Conservation (phyloP, 495 filamentous ascomycete species). For the Penicillium antarcticum region DNA sequence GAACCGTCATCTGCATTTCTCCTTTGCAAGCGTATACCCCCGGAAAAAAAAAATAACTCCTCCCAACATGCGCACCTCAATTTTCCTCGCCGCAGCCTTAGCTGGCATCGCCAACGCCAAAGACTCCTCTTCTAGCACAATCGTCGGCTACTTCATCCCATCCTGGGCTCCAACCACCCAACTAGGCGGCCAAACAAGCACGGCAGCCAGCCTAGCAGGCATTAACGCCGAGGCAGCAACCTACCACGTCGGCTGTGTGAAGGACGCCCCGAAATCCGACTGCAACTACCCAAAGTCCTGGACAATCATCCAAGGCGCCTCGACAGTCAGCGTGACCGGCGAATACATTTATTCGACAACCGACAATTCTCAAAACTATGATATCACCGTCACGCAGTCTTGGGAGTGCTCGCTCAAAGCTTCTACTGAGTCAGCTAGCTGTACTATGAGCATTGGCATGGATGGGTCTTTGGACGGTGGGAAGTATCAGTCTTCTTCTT, state of each 20-base stretch:
- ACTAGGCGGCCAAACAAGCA: conserved; percentile 9
- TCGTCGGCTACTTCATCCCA: conserved; percentile 10
- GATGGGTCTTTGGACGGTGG: conserved; percentile 1
- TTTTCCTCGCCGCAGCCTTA: conserved; percentile 9
- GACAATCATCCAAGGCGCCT: conserved; percentile 17
- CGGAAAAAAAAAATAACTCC: no score
- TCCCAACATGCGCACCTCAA: conserved; percentile 10
- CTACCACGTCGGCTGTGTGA: conserved; percentile 19
- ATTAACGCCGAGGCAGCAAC: conserved; percentile 14
- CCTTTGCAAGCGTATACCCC: no score
- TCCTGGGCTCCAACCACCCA: background rate
- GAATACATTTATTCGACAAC: conserved; percentile 13
- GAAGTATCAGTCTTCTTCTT: background rate
- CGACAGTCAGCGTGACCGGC: conserved; percentile 14
- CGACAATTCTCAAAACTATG: conserved; percentile 1
- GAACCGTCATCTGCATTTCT: no score
- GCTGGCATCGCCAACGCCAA: conserved; percentile 5
- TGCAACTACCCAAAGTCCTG: conserved; percentile 11
- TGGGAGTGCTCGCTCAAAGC: conserved; percentile 16
- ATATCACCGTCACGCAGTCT: conserved; percentile 13
- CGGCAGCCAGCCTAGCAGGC: conserved; percentile 15
- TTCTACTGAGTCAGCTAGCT: conserved; percentile 15
- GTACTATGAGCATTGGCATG: conserved; percentile 14
- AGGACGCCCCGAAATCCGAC: conserved; percentile 15
- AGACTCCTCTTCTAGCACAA: background rate